Conservation (phyloP, 768 basidiomycete species). For the Udeniomyces megalosporus region DNA sequence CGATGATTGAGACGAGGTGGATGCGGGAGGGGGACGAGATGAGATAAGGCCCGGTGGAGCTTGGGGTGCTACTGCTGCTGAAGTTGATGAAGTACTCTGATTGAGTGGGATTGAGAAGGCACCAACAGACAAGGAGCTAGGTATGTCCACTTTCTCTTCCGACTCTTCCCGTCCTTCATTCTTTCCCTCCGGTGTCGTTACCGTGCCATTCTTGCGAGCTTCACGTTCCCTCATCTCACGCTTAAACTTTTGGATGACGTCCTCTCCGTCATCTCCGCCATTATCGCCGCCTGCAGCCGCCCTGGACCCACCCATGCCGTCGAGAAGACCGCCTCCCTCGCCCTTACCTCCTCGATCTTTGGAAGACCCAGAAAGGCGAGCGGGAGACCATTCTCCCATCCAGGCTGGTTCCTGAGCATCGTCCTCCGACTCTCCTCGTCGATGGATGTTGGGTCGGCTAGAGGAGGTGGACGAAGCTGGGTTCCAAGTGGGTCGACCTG, state of each 20-base stretch:
- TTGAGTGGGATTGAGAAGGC: not conserved
- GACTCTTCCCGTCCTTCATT: too few relatives aligned
- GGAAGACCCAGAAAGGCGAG: too few relatives aligned
- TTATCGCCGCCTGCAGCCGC: not conserved
- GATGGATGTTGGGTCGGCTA: not conserved
- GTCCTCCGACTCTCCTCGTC: not conserved
- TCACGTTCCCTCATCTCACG: slow-evolving; percentile 14
- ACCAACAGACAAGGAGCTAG: too few relatives aligned
- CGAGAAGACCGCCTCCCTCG: slow-evolving; percentile 1
- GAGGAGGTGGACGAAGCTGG: slow-evolving; percentile 1
- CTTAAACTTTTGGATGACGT: slow-evolving; percentile 14
- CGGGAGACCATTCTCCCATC: not conserved
- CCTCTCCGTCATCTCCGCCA: not conserved
- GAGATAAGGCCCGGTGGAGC: too few relatives aligned
- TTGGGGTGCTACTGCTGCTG: not conserved
- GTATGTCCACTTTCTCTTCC: too few relatives aligned
- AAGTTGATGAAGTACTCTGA: not conserved
- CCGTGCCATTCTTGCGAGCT: not conserved
- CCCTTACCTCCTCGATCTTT: slow-evolving; percentile 2
- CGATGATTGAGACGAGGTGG: too few relatives aligned
- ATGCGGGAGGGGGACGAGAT: too few relatives aligned
- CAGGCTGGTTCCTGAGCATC: not conserved
- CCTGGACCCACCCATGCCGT: not conserved
- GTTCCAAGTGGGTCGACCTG: slow-evolving; percentile 13
- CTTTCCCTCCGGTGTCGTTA: not conserved